Conservation (phyloP, 2,329 filamentous ascomycete species). For the Alternaria sp. region DNA sequence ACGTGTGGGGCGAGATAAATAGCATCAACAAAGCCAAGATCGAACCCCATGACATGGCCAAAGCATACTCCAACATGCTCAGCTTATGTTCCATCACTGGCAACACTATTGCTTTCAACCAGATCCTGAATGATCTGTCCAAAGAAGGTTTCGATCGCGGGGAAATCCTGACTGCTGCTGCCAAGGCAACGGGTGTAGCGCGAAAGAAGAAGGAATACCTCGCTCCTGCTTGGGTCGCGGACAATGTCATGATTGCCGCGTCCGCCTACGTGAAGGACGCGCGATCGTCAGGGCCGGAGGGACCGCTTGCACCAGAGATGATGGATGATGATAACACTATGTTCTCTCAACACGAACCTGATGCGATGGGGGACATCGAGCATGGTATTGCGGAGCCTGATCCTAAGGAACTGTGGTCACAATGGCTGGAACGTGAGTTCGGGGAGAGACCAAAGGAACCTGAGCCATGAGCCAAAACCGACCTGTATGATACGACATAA, state of each 20-base stretch:
- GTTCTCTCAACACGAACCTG: constrained; percentile 11
- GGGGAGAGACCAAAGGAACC: constrained; percentile 35
- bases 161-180: constrained; percentile 32
- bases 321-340: constrained; percentile 15
- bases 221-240: constrained; percentile 43
- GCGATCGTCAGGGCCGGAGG: constrained; percentile 1
- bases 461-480: constrained; percentile 15
- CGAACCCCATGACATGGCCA: constrained; percentile 32
- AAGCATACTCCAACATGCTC: constrained; percentile 46
- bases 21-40: constrained; percentile 39
- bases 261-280: constrained; percentile 34
- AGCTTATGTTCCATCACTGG: constrained; percentile 43
- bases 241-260: constrained; percentile 46
- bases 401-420: constrained; percentile 33
- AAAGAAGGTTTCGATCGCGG: constrained; percentile 37
- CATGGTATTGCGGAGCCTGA: not conserved
- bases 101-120: constrained; percentile 45
- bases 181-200: constrained; percentile 23
- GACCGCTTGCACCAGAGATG: not conserved
- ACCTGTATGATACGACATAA: constrained; percentile 1
- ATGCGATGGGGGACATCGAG: not conserved
- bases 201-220: constrained; percentile 22
- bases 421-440: constrained; percentile 43
- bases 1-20: constrained; percentile 56
- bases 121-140: constrained; percentile 40